Conservation (phyloP, 2,329 filamentous ascomycete species). For the Elsinoe batatas region DNA sequence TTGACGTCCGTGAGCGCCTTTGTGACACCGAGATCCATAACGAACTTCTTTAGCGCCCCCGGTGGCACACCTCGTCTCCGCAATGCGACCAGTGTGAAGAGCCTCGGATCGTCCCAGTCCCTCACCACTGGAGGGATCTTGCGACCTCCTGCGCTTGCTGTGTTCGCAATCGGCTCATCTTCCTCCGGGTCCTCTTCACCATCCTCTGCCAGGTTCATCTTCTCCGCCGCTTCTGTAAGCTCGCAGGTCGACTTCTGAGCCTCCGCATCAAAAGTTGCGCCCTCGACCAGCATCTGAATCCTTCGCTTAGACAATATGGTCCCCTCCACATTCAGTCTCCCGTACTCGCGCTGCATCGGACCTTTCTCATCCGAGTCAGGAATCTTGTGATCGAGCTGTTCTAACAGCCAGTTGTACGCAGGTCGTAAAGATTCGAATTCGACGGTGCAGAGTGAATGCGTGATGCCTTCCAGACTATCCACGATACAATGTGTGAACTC, state of each 20-base stretch:
- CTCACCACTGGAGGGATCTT: conserved; percentile 51
- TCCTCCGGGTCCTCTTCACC: conserved; percentile 27
- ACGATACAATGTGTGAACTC: conserved; percentile 80
- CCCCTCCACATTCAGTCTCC: conserved; percentile 67
- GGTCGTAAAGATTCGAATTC: conserved; percentile 79
- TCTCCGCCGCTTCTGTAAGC: conserved; percentile 25
- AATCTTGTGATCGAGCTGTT: conserved; percentile 70
- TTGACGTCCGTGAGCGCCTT: conserved; percentile 72
- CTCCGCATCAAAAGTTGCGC: conserved; percentile 33
- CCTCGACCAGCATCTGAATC: conserved; percentile 68
- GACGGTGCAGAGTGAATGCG: conserved; percentile 85
- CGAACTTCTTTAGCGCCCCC: conserved; percentile 77
- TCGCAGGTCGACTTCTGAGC: conserved; percentile 20
- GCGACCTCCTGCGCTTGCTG: conserved; percentile 18
- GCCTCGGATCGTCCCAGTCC: conserved; percentile 82
- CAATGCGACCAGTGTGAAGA: conserved; percentile 79
- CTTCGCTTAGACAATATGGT: conserved; percentile 82
- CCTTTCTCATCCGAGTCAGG: conserved; percentile 44
- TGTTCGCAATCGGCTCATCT: conserved; percentile 18
- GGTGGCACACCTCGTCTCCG: conserved; percentile 79
- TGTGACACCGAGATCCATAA: conserved; percentile 85
- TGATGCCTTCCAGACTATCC: conserved; percentile 86
- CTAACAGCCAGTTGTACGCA: conserved; percentile 86
- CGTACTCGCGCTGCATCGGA: conserved; percentile 84
- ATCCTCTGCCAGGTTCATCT: conserved; percentile 35